Percentiles rank a stretch among this genome's conserved stretches.
phyloP scores from a whole-genome alignment of 495 filamentous ascomycete species.

The Lichina pygmaea region DNA sequence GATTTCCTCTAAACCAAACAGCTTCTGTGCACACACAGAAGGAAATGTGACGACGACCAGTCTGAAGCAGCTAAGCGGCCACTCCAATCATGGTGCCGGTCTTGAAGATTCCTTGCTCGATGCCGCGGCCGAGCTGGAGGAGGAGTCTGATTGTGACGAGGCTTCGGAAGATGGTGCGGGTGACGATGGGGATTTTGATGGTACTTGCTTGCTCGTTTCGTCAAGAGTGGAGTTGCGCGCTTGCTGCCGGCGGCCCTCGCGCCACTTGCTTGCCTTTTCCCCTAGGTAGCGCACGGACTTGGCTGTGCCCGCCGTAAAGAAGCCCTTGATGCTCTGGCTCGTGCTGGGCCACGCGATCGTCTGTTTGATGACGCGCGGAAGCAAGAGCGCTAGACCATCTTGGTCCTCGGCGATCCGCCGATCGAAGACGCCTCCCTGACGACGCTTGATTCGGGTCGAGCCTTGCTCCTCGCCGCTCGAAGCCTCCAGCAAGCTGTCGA shows the following conservation, averaged over 20 bases:
- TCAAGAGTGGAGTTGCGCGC: not conserved
- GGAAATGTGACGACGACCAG: too few relatives aligned
- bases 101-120: too few relatives aligned
- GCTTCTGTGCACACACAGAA: too few relatives aligned
- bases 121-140: too few relatives aligned
- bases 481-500: conserved; percentile 61
- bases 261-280: conserved; percentile 29
- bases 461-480: conserved; percentile 34
- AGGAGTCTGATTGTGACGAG: too few relatives aligned
- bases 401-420: conserved; percentile 47
- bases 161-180: too few relatives aligned
- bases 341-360: conserved; percentile 82
- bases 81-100: too few relatives aligned
- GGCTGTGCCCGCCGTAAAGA: conserved; percentile 43
- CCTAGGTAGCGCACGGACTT: conserved; percentile 46
- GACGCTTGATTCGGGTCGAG: conserved; percentile 33
- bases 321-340: conserved; percentile 56
- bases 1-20: too few relatives aligned
- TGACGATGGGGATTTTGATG: not conserved
- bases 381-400: conserved; percentile 33
- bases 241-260: not conserved
- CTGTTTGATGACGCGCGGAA: conserved; percentile 48
- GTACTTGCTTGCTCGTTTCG: not conserved
- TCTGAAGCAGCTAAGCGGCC: too few relatives aligned
- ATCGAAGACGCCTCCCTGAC: conserved; percentile 65